Evolutionary conservation across 305 asterid genomes (phyloP).

Genomic region (Plantago lanceolata): DNA sequence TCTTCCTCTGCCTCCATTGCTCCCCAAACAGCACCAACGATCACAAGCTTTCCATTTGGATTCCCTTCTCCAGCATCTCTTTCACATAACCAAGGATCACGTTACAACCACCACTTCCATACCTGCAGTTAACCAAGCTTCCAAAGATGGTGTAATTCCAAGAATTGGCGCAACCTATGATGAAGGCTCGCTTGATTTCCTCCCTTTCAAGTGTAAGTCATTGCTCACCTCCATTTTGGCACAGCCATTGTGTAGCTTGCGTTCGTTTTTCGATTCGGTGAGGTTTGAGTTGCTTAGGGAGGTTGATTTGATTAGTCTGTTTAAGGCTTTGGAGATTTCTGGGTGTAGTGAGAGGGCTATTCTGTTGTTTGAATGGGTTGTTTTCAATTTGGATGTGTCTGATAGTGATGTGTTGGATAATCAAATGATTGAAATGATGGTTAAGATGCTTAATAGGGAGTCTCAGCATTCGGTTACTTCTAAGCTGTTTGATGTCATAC

Average conservation of each 20-base stretch:
- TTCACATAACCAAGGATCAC: constrained; percentile 45
- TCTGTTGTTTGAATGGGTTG: constrained; percentile 82
- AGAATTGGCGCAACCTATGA: constrained; percentile 31
- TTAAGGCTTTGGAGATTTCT: constrained; percentile 68
- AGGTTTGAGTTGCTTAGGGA: constrained; percentile 50
- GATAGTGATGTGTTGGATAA: constrained; percentile 52
- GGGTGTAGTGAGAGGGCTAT: constrained; percentile 64
- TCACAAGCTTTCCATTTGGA: constrained; percentile 60
- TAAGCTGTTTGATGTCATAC: constrained; percentile 73
- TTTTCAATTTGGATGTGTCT: constrained; percentile 41
- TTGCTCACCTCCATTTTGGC: constrained; percentile 56
- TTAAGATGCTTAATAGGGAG: constrained; percentile 76
- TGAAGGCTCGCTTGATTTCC: constrained; percentile 59
- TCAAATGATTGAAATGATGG: constrained; percentile 75
- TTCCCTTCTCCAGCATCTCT: constrained; percentile 75
- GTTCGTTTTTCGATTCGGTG: constrained; percentile 55
- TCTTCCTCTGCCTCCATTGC: constrained; percentile 59
- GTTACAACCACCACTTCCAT: too few species aligned
- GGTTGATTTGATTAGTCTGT: constrained; percentile 62
- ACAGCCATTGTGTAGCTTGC: constrained; percentile 46
- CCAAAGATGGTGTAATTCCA: neutral
- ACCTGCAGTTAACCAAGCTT: too few species aligned
- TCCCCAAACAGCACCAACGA: constrained; percentile 36
- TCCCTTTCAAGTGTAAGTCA: constrained; percentile 62
- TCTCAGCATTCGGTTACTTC: constrained; percentile 68